Percentiles rank a stretch among this genome's conserved stretches.
Evolutionary conservation across 139 green algal genomes (phyloP).

Genomic region (Chlamydomonas sphaeroides): DNA sequence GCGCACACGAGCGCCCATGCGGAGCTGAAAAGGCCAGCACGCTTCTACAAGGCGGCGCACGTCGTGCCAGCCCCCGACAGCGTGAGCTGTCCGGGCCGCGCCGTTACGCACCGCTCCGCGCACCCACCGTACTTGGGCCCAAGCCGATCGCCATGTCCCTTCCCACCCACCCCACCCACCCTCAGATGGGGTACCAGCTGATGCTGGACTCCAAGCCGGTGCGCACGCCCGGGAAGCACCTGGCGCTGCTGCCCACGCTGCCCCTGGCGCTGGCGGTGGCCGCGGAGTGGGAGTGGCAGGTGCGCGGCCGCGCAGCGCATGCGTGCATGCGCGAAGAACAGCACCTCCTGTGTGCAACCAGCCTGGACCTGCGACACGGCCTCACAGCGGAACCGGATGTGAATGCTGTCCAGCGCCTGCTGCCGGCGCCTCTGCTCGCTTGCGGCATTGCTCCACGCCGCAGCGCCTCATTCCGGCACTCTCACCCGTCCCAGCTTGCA

Average conservation of each 20-base stretch:
- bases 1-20: not conserved
- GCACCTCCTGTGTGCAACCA: too few relatives aligned
- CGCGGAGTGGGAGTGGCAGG: conserved; percentile 95
- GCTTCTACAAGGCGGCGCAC: conserved; percentile 23
- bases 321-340: too few relatives aligned
- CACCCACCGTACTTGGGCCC: not conserved
- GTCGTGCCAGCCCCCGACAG: not conserved
- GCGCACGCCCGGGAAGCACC: conserved; percentile 73
- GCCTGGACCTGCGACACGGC: too few relatives aligned
- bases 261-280: conserved; percentile 85
- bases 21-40: not conserved
- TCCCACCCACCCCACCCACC: not conserved
- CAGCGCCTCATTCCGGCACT: too few relatives aligned
- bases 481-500: too few relatives aligned
- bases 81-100: not conserved
- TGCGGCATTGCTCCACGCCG: too few relatives aligned
- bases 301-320: too few relatives aligned
- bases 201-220: conserved; percentile 75
- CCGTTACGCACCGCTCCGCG: not conserved
- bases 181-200: conserved; percentile 58
- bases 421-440: too few relatives aligned
- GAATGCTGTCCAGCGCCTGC: too few relatives aligned
- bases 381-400: too few relatives aligned
- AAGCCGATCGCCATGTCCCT: not conserved
- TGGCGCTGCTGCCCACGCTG: conserved; percentile 73